Base-by-base conservation (phyloP, 768 basidiomycete species). In the Auricularia heimuer region DNA sequence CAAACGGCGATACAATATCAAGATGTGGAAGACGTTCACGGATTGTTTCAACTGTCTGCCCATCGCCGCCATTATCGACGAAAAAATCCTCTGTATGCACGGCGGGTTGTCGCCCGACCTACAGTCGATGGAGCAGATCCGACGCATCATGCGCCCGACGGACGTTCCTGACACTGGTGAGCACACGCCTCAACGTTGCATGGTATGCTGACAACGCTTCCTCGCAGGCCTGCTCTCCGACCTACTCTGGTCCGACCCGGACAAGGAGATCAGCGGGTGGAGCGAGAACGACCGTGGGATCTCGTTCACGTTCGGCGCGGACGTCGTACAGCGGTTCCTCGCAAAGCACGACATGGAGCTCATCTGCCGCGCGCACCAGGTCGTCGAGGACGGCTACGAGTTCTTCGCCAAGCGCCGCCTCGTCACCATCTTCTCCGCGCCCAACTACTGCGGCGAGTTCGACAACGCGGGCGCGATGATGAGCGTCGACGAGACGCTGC, bases 401-500 rank as follows among this genome's bases (percentile, higher is more conserved):
- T 98, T 98, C 78, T 98, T 98, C 72, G 95, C 95, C 58, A 98
- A 98, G 79, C 83, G 96, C 69, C 94, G 96, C 79, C 77, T 98
- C 69, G 96, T 98, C 69, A 98, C 96, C 54, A 76, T 98, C 56
- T 98, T 98, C 80, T 96, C 94, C 29, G 96, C 96, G 62, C 96
- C 96, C 66, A 92, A 93, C 80, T 92, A 93, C 72, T 92, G 90
- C 70, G 90, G 93, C 68, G 91, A 98, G 79, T 99, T 99, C 72
- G 96, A 99, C 76, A 99, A 99, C 75, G 95, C 96, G 3, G 96
- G 96, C 44, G 96, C 96, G 39, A 99, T 99, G 96, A 99, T 98
- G 96, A 94, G 92, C 72, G 96, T 99, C 54, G 96, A 98, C 71
- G 96, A 98, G 78, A 97, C 96, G 8, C 76, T 98, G 69, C 76